phyloP scores from a whole-genome alignment of 208 protist species.

The Trypanosomatidae sp. region DNA sequence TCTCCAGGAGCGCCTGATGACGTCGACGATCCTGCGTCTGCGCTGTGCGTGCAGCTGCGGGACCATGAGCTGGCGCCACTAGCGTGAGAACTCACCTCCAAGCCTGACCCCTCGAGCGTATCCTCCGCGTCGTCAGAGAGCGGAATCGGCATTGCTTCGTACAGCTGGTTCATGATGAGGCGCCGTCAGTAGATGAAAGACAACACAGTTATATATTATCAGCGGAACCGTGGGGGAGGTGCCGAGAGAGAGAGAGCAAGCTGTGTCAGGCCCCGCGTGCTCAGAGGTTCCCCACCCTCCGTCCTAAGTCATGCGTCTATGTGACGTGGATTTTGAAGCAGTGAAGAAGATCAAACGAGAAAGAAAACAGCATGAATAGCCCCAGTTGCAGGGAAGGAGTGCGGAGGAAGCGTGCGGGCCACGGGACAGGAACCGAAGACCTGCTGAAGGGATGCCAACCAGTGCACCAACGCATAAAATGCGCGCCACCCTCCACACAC shows the following conservation, averaged over 20 bases:
- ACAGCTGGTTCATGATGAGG: slow-evolving; percentile 35
- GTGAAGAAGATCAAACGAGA: background rate
- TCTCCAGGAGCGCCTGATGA: background rate
- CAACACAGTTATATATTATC: background rate
- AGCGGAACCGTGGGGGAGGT: too few species aligned
- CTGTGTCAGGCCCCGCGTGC: background rate
- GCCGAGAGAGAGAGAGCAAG: background rate
- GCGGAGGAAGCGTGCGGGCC: background rate
- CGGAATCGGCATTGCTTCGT: slow-evolving; percentile 31
- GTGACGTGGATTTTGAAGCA: background rate
- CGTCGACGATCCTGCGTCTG: background rate
- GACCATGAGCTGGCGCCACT: slow-evolving; percentile 10
- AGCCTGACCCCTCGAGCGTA: background rate
- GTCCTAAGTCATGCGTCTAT: background rate
- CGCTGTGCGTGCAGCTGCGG: background rate
- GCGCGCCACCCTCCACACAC: background rate
- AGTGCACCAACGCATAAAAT: background rate
- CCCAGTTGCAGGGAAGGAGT: background rate
- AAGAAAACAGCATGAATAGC: background rate
- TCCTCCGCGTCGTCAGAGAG: slow-evolving; percentile 19
- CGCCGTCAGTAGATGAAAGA: background rate
- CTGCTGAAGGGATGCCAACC: background rate
- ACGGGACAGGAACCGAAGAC: background rate
- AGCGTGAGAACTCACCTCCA: slow-evolving; percentile 36
- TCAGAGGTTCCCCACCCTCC: background rate